Percentiles rank a stretch among this genome's conserved stretches.
These are phyloP conservation scores for Hirsutella rhossiliensis DNA, from an alignment of 2,329 filamentous ascomycete genomes.

Conservation along the genomic window DNA sequence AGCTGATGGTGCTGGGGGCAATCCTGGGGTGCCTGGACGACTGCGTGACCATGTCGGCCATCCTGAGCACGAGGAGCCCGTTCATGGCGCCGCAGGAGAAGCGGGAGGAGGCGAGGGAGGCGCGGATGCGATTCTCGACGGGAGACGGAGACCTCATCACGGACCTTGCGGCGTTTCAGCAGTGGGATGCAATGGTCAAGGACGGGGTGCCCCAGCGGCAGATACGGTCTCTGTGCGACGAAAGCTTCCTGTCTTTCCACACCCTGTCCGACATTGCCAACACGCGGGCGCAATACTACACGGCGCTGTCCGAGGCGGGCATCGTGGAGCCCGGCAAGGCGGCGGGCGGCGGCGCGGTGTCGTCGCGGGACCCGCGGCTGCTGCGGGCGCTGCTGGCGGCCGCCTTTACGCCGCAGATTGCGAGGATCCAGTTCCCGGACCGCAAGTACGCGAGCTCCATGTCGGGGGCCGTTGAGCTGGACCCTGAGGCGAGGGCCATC, in stretches of 20 bases:
- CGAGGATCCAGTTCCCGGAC: conserved; percentile 84
- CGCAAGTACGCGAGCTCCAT: conserved; percentile 87
- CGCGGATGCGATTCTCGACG: conserved; percentile 59
- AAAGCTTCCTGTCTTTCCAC: conserved; percentile 73
- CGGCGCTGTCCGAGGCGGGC: conserved; percentile 74
- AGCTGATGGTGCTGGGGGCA: conserved; percentile 89
- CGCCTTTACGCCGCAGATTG: conserved; percentile 74
- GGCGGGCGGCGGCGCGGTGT: conserved; percentile 6
- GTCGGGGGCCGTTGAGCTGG: conserved; percentile 81
- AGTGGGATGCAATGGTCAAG: conserved; percentile 60
- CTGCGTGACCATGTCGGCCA: conserved; percentile 78
- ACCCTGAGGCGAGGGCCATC: conserved; percentile 84
- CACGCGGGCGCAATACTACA: conserved; percentile 75
- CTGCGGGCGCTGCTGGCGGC: conserved; percentile 61
- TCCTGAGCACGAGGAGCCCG: conserved; percentile 79
- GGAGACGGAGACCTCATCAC: conserved; percentile 82
- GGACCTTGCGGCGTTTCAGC: conserved; percentile 71
- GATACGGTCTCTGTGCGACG: conserved; percentile 66
- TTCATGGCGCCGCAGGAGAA: conserved; percentile 78
- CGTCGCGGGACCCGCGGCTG: conserved; percentile 30
- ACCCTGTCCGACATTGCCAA: conserved; percentile 81
- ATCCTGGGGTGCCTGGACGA: conserved; percentile 89
- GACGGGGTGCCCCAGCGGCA: conserved; percentile 48
- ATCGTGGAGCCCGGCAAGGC: conserved; percentile 45
- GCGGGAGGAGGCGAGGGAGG: conserved; percentile 68